A percentile compares a stretch with the other conserved stretches of the same genome.
Conservation (phyloP, 2,329 filamentous ascomycete species). For the Exophiala alcalophila region DNA sequence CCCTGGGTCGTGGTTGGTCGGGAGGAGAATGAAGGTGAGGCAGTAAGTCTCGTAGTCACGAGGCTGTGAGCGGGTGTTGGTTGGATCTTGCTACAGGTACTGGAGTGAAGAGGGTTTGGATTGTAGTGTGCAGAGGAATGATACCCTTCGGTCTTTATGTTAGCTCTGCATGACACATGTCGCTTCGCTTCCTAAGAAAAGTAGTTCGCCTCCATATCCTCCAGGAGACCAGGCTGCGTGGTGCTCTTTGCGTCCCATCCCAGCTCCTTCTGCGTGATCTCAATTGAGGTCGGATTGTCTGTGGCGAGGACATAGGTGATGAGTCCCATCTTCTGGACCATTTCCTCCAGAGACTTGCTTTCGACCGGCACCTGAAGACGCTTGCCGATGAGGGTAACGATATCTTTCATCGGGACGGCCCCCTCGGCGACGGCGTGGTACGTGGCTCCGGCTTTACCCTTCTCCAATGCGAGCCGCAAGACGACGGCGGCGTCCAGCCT, state of each 20-base stretch:
- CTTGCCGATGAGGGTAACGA: conserved; percentile 38
- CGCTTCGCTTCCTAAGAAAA: conserved; percentile 26
- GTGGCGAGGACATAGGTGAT: conserved; percentile 27
- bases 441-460: conserved; percentile 35
- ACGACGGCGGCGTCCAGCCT: conserved; percentile 39
- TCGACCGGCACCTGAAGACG: conserved; percentile 36
- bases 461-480: conserved; percentile 41
- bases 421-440: conserved; percentile 42
- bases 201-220: conserved; percentile 33
- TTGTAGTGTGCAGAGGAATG: no score
- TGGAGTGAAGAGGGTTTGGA: no score
- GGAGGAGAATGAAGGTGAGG: no score
- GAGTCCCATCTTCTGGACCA: conserved; percentile 33
- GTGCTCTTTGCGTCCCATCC: conserved; percentile 35
- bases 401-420: conserved; percentile 37
- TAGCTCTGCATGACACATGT: no score
- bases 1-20: no score
- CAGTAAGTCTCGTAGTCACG: no score
- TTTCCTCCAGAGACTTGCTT: conserved; percentile 34
- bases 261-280: conserved; percentile 37
- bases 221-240: conserved; percentile 30
- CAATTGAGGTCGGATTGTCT: conserved; percentile 38
- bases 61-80: no score
- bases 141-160: no score
- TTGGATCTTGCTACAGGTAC: no score